Conservation (phyloP, 2,329 filamentous ascomycete genomes). For the Scleromitrula shiraiana region DNA sequence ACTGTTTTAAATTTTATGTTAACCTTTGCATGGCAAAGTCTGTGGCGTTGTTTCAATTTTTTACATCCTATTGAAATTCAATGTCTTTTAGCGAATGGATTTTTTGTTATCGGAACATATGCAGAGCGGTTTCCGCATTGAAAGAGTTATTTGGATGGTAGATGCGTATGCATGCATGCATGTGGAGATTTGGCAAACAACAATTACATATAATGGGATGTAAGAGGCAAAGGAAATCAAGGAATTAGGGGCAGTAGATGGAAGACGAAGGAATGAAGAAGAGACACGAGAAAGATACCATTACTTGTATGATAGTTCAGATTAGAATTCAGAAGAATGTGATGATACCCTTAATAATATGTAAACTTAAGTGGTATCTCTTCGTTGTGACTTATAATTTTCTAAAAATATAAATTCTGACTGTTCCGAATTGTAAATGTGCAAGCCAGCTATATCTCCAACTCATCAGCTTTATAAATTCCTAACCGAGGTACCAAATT, state of each 20-base stretch:
- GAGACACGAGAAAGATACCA: constrained; percentile 10
- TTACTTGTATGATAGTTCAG: constrained; percentile 10
- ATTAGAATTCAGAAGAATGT: constrained; percentile 8
- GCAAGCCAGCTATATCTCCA: too few species aligned
- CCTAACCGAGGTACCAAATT: too few species aligned
- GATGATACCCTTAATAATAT: constrained; percentile 8
- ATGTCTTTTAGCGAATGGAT: constrained; percentile 7
- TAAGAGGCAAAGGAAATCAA: not conserved
- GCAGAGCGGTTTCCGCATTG: constrained; percentile 2
- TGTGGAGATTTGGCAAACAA: constrained; percentile 5
- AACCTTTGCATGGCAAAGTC: not conserved
- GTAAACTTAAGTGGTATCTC: not conserved
- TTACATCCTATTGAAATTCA: not conserved
- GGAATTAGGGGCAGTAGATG: not conserved
- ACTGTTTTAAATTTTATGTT: not conserved
- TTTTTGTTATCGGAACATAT: constrained; percentile 1
- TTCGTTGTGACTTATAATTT: too few species aligned
- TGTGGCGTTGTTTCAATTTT: not conserved
- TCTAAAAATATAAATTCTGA: too few species aligned
- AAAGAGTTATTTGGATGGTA: constrained; percentile 1
- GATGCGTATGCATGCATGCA: not conserved
- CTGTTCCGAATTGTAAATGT: too few species aligned
- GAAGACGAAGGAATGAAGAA: not conserved
- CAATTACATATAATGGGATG: not conserved
- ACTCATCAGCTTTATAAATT: too few species aligned